Evolutionary conservation across 306 rosid genomes (phyloP), one percentile per base, ranked within the genome.

Genomic region (Dryas octopetala): DNA sequence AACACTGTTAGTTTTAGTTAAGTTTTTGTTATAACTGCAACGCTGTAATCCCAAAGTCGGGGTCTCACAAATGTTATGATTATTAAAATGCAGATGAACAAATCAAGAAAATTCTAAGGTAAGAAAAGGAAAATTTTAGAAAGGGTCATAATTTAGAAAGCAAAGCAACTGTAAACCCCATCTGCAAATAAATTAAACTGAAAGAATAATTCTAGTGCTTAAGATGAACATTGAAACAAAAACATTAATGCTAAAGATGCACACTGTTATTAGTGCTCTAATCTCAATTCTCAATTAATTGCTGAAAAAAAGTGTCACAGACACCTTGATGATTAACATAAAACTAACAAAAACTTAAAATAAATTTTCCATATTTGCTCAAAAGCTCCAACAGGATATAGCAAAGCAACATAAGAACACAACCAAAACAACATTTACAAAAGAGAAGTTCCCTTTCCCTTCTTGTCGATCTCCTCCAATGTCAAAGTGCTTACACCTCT

Each of bases 401-500:
- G 38, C 44, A 23, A 6, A 16, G 60, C 19, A 19, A 19, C 19
- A 19, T 19, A 19, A 19, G 19, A 19, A 19, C 19, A 19, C 53
- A 53, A 14, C 40, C 62, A 43, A 51, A 54, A 13, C 23, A 63
- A 59, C 68, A n/a, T 41, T 62, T 70, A 82, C 43, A 82, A 82
- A 59, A 82, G 83, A 17, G 83, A 82, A 11, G 86, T 82, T 49
- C 86, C 86, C 86, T 78, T 82, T 4, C 86, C 83, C 74, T 82
- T 82, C 77, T 82, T 82, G 74, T 82, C n/a, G n/a, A n/a, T n/a
- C 83, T 74, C 83, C 83, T 63, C 83, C 86, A 4, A 82, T 82
- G 62, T 82, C 86, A 60, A 82, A 82, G 66, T 82, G 82, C 80
- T 78, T 82, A 83, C 80, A 82, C 74, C 86, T 74, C 86, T 82